Evolutionary conservation across 2,329 filamentous ascomycete genomes (phyloP), one percentile per base, ranked within the genome.

Genomic region (Sporothrix dimorphospora): DNA sequence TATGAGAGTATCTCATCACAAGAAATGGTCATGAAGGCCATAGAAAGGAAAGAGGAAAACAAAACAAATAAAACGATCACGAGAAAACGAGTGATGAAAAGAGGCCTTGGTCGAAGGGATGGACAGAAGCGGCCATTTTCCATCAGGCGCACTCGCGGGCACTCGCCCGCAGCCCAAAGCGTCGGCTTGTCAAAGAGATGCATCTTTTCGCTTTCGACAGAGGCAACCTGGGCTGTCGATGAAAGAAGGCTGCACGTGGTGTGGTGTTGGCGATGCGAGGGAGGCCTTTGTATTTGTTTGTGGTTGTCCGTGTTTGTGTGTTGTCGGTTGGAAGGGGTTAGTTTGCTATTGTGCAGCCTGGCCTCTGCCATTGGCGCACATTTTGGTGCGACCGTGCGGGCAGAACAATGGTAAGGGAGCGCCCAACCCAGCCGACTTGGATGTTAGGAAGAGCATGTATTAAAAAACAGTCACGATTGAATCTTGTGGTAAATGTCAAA

Each of bases 341-440:
- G 27, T n/a, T 66, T 51, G 6, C 45, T 67, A 67, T 67, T 67
- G 45, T 66, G 24, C 21, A 14, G 42, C 42, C 8, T 49, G 63
- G 63, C 42, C 24, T 1, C 7, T 8, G 24, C n/a, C 8, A 19
- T 38, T 67, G 14, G 14, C 2, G 40, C 40, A n/a, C 40, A n/a
- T 27, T 49, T 66, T 40, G 30, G 24, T n/a, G 30, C 59, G 12
- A 16, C 38, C 38, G 21, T 19, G 40, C 21, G 11, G 59, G 38
- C n/a, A 24, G 68, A 70, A 70, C 53, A 70, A 70, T 70, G 40
- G 12, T 16, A 47, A 63, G 21, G 9, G 49, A n/a, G n/a, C n/a
- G n/a, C n/a, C n/a, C 24, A 45, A 11, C 34, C 2, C n/a, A n/a
- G n/a, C n/a, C n/a, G n/a, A n/a, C n/a, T n/a, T n/a, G 51, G n/a